Evolutionary conservation across 1,284 basidiomycete genomes (phyloP).

Genomic region (Austroboletus novae-zelandiae): DNA sequence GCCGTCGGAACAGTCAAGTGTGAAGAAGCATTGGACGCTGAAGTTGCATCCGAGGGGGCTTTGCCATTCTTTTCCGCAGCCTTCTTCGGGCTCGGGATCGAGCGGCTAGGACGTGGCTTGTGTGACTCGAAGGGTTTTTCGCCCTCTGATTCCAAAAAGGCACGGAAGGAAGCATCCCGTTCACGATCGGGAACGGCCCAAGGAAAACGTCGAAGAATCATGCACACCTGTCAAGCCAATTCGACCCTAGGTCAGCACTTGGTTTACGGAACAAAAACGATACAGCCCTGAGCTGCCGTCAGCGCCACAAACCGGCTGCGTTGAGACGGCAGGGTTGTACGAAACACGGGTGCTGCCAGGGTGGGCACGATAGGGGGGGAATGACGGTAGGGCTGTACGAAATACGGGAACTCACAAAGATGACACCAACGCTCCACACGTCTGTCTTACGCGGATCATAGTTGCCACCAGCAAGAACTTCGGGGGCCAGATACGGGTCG

Average conservation of each 20-base stretch:
- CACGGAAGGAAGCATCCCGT: conserved; percentile 87
- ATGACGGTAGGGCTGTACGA: neutral
- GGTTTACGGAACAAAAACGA: conserved; percentile 11
- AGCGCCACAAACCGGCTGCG: neutral
- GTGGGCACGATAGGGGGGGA: neutral
- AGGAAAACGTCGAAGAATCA: conserved; percentile 96
- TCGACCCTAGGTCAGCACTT: conserved; percentile 14
- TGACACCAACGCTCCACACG: conserved; percentile 98
- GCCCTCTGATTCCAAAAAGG: conserved; percentile 77
- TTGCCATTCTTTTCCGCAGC: conserved; percentile 11
- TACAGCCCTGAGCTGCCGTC: conserved; percentile 1
- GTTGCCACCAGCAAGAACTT: conserved; percentile 64
- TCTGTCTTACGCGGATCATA: conserved; percentile 98
- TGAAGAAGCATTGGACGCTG: neutral
- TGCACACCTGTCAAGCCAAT: conserved; percentile 54
- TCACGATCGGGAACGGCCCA: conserved; percentile 99
- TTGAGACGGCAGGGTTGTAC: neutral
- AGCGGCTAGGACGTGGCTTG: conserved; percentile 15
- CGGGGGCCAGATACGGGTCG: conserved; percentile 97
- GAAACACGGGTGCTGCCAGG: neutral
- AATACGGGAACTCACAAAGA: conserved; percentile 66
- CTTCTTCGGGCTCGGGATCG: conserved; percentile 6
- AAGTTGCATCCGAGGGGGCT: neutral
- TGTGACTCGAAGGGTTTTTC: conserved; percentile 26
- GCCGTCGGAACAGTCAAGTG: conserved; percentile 5